Conservation (phyloP, 2,329 filamentous ascomycete species). For the Hypoxylon sp. region DNA sequence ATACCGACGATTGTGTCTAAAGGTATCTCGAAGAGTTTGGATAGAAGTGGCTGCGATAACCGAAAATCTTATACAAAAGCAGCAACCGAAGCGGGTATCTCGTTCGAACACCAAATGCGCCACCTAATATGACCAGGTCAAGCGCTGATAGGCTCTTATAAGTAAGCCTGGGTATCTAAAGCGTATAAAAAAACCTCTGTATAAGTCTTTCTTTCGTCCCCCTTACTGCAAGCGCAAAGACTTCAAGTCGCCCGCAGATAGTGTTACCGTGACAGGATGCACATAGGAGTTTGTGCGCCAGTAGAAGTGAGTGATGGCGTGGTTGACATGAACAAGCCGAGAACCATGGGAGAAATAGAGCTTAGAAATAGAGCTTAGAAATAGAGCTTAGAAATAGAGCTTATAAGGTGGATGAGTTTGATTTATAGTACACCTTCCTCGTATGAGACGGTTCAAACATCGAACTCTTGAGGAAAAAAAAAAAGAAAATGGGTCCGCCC, state of each 20-base stretch:
- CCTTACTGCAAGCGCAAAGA: slow-evolving; percentile 75
- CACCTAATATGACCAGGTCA: neutral
- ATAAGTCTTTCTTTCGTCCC: slow-evolving; percentile 71
- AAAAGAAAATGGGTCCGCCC: slow-evolving; percentile 19
- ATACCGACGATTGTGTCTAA: slow-evolving; percentile 19
- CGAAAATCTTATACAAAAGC: slow-evolving; percentile 42
- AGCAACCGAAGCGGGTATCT: slow-evolving; percentile 24
- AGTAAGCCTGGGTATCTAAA: slow-evolving; percentile 21
- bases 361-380: no score
- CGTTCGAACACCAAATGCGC: slow-evolving; percentile 20
- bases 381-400: no score
- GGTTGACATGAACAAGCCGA: slow-evolving; percentile 19
- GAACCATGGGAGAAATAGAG: slow-evolving; percentile 17
- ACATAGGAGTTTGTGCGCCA: slow-evolving; percentile 55
- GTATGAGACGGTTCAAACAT: neutral
- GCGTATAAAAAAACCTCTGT: slow-evolving; percentile 2
- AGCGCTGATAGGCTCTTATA: neutral
- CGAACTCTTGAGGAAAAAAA: slow-evolving; percentile 6
- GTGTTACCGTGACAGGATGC: slow-evolving; percentile 60
- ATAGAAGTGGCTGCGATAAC: slow-evolving; percentile 27
- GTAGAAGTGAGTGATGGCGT: neutral
- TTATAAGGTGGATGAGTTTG: slow-evolving; percentile 10
- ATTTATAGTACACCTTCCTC: slow-evolving; percentile 19
- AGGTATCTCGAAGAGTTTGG: slow-evolving; percentile 33
- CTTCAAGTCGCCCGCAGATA: slow-evolving; percentile 73